phyloP scores from a whole-genome alignment of 2,329 filamentous ascomycete species.

The Pezicula rhizophila region DNA sequence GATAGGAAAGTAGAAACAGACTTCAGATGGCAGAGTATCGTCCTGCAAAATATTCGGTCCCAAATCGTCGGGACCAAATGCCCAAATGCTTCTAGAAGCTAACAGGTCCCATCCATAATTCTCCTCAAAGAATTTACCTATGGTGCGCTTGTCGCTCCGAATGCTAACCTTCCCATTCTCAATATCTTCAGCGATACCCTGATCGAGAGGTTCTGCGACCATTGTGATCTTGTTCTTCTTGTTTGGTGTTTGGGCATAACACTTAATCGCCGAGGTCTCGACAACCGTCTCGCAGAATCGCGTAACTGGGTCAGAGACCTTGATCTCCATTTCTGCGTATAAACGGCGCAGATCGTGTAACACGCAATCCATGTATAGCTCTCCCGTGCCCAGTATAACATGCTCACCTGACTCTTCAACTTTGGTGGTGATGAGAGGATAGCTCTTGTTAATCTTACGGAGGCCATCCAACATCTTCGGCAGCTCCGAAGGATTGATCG shows the following conservation, averaged over 20 bases:
- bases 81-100: constrained; percentile 93
- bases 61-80: constrained; percentile 92
- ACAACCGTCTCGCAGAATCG: constrained; percentile 97
- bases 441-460: constrained; percentile 95
- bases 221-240: constrained; percentile 99
- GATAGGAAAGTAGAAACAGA: constrained; percentile 33
- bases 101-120: constrained; percentile 96
- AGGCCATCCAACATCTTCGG: constrained; percentile 98
- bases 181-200: constrained; percentile 91
- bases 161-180: constrained; percentile 87
- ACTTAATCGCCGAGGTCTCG: constrained; percentile 95
- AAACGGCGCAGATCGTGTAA: constrained; percentile 85
- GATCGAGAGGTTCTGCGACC: constrained; percentile 92
- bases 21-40: constrained; percentile 87
- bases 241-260: constrained; percentile 95
- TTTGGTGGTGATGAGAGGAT: constrained; percentile 91
- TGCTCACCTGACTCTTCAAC: constrained; percentile 98
- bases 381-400: constrained; percentile 87
- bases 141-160: constrained; percentile 84
- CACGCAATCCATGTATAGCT: constrained; percentile 99
- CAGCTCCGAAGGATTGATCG: constrained; percentile 94
- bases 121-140: constrained; percentile 94
- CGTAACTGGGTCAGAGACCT: constrained; percentile 95
- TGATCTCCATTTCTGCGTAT: constrained; percentile 99
- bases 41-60: constrained; percentile 95